These are phyloP conservation scores for Diaporthe caulivora DNA, from an alignment of 2,329 filamentous ascomycete species.

Conservation along the genomic window DNA sequence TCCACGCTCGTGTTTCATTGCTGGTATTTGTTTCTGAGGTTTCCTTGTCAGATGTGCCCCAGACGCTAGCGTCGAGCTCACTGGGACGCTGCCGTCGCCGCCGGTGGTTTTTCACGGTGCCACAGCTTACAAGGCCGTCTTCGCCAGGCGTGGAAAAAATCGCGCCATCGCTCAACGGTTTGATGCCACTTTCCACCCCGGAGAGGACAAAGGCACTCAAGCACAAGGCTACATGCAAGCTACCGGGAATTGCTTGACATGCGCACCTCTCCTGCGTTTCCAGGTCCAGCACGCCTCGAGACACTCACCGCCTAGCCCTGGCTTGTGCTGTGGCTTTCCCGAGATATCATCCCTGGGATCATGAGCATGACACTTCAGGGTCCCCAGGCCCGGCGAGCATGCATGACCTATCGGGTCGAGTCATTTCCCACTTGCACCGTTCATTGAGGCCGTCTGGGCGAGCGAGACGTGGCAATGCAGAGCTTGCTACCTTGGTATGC, in stretches of 20 bases:
- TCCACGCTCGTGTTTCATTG: background rate
- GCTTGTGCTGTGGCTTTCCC: background rate
- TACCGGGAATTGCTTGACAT: background rate
- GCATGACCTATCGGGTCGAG: slow-evolving; percentile 24
- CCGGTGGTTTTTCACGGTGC: slow-evolving; percentile 9
- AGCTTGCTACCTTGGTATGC: background rate
- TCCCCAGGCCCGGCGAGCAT: background rate
- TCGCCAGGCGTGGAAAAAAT: background rate
- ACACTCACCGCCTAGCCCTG: background rate
- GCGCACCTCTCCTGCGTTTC: background rate
- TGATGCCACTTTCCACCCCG: slow-evolving; percentile 9
- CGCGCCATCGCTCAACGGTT: slow-evolving; percentile 12
- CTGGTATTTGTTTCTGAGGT: no score
- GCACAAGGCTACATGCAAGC: background rate
- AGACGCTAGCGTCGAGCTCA: background rate
- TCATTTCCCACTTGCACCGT: slow-evolving; percentile 8
- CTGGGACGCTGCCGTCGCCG: background rate
- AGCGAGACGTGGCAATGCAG: slow-evolving; percentile 33
- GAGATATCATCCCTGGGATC: slow-evolving; percentile 1
- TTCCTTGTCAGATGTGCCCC: background rate
- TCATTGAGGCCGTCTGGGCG: background rate
- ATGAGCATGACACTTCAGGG: slow-evolving; percentile 11
- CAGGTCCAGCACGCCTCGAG: background rate
- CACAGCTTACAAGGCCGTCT: background rate
- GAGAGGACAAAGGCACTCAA: slow-evolving; percentile 4